Conservation (phyloP, 768 basidiomycete species). For the Termitomyces bulborhizus region DNA sequence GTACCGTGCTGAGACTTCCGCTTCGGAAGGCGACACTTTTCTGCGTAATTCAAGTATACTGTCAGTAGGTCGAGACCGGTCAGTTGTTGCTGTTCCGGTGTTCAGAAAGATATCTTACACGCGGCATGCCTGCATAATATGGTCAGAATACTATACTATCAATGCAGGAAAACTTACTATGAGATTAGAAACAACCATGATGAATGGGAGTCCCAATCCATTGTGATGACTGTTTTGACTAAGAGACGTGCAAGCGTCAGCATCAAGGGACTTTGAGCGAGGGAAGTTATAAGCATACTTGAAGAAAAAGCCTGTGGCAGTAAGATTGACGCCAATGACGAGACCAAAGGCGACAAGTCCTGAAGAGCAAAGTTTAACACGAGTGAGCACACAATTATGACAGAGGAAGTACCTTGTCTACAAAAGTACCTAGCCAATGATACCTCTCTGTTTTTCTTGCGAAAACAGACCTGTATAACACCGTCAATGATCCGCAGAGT, state of each 20-base stretch:
- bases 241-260: neutral
- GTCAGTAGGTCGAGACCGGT: neutral
- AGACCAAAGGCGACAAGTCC: slow-evolving; percentile 28
- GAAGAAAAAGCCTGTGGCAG: slow-evolving; percentile 26
- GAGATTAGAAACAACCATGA: slow-evolving; percentile 29
- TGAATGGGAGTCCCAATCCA: slow-evolving; percentile 30
- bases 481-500: neutral
- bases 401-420: slow-evolving; percentile 24
- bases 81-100: neutral
- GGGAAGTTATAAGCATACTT: slow-evolving; percentile 15
- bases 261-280: neutral
- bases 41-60: slow-evolving; percentile 37
- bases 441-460: slow-evolving; percentile 20
- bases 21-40: slow-evolving; percentile 25
- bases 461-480: slow-evolving; percentile 21
- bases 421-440: slow-evolving; percentile 30
- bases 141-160: neutral
- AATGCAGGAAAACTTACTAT: slow-evolving; percentile 19
- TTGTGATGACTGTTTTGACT: slow-evolving; percentile 26
- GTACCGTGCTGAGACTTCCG: slow-evolving; percentile 24
- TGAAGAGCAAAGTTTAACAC: slow-evolving; percentile 6
- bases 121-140: slow-evolving; percentile 28
- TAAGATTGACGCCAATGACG: slow-evolving; percentile 23
- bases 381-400: neutral
- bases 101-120: slow-evolving; percentile 17